Evolutionary conservation across 768 basidiomycete species (phyloP), one percentile per base, ranked within the genome.

Genomic region (Amanita fuliginea): DNA sequence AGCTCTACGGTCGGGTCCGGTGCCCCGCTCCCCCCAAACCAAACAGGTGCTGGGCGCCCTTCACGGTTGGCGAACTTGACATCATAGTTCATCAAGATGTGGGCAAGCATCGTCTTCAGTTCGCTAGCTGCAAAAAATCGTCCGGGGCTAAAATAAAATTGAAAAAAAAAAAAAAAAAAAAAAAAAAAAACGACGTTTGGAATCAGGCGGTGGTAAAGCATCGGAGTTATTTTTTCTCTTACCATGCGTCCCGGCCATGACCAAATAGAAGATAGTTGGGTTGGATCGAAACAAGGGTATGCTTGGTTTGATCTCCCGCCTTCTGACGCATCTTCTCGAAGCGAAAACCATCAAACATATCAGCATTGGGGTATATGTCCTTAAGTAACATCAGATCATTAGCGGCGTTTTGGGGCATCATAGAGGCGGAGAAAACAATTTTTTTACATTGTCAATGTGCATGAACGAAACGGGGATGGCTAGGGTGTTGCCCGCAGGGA

Each of bases 341-440:
- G 2, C 75, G 68, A 56, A 74, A 72, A 0, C 67, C 67, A 22
- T 73, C 61, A 36, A 77, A 67, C 0, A 57, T 55, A 6, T 30
- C 26, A 3, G 48, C 26, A 36, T 60, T 56, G 0, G 75, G 54
- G 52, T 76, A 77, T 26, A 59, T 54, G 13, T 57, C 62, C 52
- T 49, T n/a, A n/a, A n/a, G 6, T 26, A 6, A 37, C 21, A 9
- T 16, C 3, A n/a, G 11, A n/a, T 11, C 30, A 13, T 46, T 21
- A 16, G n/a, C 16, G 5, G n/a, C 16, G 5, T 34, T 13, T 14
- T 1, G 10, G 33, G n/a, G 44, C 8, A 14, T n/a, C 3, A 24
- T 24, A 24, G 0, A 14, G 36, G 3, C 2, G 21, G 2, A 8
- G 24, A 32, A 14, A n/a, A 4, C 4, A 11, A 14, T 30, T 1